Evolutionary conservation across 192 early-diverging fungal genomes (phyloP).

Genomic region (Umbelopsis sp.): DNA sequence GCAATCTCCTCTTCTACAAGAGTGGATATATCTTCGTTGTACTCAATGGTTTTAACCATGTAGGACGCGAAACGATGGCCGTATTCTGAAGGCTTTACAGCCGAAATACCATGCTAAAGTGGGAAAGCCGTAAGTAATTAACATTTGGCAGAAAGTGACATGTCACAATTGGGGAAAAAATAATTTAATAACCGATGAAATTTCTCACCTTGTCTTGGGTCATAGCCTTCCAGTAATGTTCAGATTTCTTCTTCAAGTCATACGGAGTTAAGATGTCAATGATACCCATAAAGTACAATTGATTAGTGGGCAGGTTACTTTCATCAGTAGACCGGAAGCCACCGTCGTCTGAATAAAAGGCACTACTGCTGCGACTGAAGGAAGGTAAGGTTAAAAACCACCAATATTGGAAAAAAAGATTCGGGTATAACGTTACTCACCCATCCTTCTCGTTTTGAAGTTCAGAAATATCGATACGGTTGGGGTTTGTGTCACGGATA

Average conservation of each 20-base stretch:
- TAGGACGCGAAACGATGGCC: constrained; percentile 89
- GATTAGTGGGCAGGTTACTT: constrained; percentile 61
- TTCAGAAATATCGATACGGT: constrained; percentile 59
- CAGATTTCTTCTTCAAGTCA: constrained; percentile 83
- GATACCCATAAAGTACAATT: constrained; percentile 94
- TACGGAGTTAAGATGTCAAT: constrained; percentile 99
- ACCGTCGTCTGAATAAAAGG: constrained; percentile 92
- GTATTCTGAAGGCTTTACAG: constrained; percentile 86
- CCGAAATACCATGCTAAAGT: constrained; percentile 67
- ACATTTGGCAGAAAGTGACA: too few species aligned
- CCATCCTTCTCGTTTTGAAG: constrained; percentile 54
- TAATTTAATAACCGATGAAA: too few species aligned
- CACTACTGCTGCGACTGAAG: constrained; percentile 67
- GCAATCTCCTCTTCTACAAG: background rate
- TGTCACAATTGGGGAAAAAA: too few species aligned
- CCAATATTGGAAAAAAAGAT: background rate
- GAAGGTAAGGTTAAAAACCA: background rate
- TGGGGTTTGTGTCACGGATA: constrained; percentile 58
- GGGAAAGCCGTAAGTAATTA: too few species aligned
- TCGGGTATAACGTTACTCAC: constrained; percentile 17
- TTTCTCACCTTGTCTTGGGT: constrained; percentile 60
- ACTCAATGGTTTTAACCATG: constrained; percentile 70
- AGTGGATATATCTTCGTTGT: constrained; percentile 48
- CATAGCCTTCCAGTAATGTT: constrained; percentile 88
- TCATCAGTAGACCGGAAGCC: constrained; percentile 85